Percentiles rank a stretch among this genome's conserved stretches.
Conservation (phyloP, 2,329 filamentous ascomycete species). For the Pseudogymnoascus sp. region DNA sequence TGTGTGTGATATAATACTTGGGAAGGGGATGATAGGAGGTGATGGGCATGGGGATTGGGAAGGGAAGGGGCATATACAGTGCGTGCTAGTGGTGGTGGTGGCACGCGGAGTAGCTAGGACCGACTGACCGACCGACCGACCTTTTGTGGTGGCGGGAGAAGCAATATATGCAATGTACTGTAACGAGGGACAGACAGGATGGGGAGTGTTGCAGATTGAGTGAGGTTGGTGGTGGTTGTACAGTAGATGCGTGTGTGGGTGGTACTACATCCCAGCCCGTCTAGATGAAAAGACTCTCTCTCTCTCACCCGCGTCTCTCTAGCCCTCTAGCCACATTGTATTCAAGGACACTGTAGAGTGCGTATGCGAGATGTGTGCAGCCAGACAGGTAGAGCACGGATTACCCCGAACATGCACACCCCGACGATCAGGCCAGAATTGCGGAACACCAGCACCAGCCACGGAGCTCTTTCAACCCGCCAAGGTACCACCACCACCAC, state of each 20-base stretch:
- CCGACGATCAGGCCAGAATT: too few relatives aligned
- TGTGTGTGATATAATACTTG: background rate
- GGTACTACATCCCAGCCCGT: background rate
- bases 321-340: background rate
- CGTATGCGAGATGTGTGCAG: too few relatives aligned
- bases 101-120: background rate
- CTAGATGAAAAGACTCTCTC: background rate
- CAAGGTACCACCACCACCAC: too few relatives aligned
- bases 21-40: background rate
- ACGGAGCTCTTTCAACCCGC: too few relatives aligned
- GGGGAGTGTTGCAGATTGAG: background rate
- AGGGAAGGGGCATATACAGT: background rate
- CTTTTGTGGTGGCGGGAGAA: background rate
- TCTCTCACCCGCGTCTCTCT: too few relatives aligned
- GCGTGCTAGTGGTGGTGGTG: background rate
- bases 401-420: too few relatives aligned
- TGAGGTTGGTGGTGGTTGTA: background rate
- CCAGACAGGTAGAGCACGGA: too few relatives aligned
- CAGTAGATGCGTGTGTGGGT: background rate
- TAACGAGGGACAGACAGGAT: background rate
- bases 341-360: too few relatives aligned
- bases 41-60: background rate
- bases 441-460: too few relatives aligned
- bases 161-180: conserved; percentile 11
- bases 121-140: background rate